Conservation (phyloP, 179 eudicot species). For the Vitellaria paradoxa region DNA sequence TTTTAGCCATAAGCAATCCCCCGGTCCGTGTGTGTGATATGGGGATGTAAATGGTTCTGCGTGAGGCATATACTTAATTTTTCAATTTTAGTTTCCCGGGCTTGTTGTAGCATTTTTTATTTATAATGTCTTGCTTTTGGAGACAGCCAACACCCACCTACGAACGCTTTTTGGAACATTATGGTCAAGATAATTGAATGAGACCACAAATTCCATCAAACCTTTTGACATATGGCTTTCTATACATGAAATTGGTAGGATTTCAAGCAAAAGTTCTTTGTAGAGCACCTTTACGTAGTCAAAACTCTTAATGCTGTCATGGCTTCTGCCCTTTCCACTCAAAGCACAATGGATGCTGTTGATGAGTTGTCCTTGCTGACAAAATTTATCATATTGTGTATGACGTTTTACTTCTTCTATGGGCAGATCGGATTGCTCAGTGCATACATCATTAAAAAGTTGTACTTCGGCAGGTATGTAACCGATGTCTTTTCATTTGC, state of each 20-base stretch:
- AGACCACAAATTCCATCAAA: no score
- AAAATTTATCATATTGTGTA: not conserved
- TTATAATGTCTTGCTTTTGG: not conserved
- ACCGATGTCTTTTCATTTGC: not conserved
- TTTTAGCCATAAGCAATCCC: not conserved
- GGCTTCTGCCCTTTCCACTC: constrained; percentile 7
- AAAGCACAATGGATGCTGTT: constrained; percentile 1
- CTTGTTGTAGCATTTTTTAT: not conserved
- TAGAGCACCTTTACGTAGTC: no score
- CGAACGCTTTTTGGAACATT: no score
- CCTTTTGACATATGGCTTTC: no score
- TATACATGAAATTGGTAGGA: no score
- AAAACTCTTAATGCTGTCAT: not conserved
- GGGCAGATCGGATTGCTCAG: constrained; percentile 63
- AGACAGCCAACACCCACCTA: no score
- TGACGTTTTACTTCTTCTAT: not conserved
- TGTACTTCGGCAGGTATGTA: constrained; percentile 55
- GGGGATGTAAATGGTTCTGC: not conserved
- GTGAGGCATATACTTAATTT: not conserved
- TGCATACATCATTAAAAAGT: constrained; percentile 51
- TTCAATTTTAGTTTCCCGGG: not conserved
- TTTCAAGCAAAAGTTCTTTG: no score
- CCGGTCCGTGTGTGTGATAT: not conserved
- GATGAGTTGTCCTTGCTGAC: not conserved
- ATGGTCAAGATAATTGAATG: no score